A percentile compares a stretch with the other conserved stretches of the same genome.
phyloP scores from a whole-genome alignment of 176 grass and related monocot species.

The Phoenix roebelenii region DNA sequence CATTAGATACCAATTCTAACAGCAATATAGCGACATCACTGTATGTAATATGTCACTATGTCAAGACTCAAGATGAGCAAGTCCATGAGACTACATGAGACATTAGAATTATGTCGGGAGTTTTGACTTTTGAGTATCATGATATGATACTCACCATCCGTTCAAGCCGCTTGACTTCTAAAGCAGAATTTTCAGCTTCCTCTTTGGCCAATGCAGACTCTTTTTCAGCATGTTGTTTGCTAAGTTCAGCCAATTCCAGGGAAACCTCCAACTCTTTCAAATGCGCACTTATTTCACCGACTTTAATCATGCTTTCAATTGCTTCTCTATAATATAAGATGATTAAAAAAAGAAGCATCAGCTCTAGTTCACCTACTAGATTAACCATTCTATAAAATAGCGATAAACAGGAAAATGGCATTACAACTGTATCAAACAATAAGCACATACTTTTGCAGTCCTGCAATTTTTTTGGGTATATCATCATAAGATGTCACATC shows the following conservation, averaged over 20 bases:
- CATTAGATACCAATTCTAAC: too few species aligned
- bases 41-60: too few species aligned
- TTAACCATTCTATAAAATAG: background rate
- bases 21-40: too few species aligned
- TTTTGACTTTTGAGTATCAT: too few species aligned
- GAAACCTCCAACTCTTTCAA: slow-evolving; percentile 76
- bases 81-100: too few species aligned
- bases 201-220: slow-evolving; percentile 69
- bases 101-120: too few species aligned
- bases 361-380: too few species aligned
- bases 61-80: too few species aligned
- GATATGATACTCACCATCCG: slow-evolving; percentile 28
- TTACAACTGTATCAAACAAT: background rate
- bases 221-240: slow-evolving; percentile 69
- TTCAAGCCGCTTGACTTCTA: slow-evolving; percentile 69
- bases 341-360: background rate
- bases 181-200: slow-evolving; percentile 45
- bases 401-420: background rate
- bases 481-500: slow-evolving; percentile 64
- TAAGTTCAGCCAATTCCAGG: slow-evolving; percentile 56
- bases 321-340: slow-evolving; percentile 59
- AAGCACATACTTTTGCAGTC: slow-evolving; percentile 53
- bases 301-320: slow-evolving; percentile 61
- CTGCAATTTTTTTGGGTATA: slow-evolving; percentile 79
- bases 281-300: slow-evolving; percentile 62